phyloP scores from a whole-genome alignment of 202 grass and related monocot genomes.

The Thinopyrum obtusiflorum region DNA sequence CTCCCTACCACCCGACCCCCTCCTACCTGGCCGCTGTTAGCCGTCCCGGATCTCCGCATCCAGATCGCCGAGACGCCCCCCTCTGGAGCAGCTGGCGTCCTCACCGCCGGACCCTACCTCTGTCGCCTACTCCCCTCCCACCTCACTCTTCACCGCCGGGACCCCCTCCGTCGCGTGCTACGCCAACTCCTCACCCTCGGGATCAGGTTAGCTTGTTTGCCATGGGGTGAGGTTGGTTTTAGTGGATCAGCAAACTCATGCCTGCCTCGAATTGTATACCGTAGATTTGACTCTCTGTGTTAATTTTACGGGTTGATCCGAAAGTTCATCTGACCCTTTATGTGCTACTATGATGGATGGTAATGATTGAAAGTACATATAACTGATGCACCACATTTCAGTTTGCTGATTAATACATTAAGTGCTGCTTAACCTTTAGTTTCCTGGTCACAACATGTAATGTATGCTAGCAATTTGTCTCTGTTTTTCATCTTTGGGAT shows the following conservation, averaged over 20 bases:
- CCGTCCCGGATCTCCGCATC: constrained; percentile 14
- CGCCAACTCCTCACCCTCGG: background rate
- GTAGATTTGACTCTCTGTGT: background rate
- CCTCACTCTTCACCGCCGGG: background rate
- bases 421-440: background rate
- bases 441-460: background rate
- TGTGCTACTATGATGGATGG: background rate
- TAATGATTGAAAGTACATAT: background rate
- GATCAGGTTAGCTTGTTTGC: background rate
- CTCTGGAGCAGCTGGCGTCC: background rate
- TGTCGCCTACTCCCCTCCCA: background rate
- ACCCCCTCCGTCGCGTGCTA: background rate
- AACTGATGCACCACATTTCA: background rate
- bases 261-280: background rate
- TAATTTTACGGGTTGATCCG: background rate
- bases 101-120: background rate
- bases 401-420: background rate
- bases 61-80: background rate
- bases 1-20: background rate
- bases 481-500: background rate
- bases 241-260: background rate
- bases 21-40: background rate
- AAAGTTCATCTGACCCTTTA: background rate
- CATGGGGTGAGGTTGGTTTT: background rate
- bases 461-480: background rate